These are phyloP conservation scores for Magnolia kwangsiensis DNA, from an alignment of 164 flowering plant species.

Conservation along the genomic window DNA sequence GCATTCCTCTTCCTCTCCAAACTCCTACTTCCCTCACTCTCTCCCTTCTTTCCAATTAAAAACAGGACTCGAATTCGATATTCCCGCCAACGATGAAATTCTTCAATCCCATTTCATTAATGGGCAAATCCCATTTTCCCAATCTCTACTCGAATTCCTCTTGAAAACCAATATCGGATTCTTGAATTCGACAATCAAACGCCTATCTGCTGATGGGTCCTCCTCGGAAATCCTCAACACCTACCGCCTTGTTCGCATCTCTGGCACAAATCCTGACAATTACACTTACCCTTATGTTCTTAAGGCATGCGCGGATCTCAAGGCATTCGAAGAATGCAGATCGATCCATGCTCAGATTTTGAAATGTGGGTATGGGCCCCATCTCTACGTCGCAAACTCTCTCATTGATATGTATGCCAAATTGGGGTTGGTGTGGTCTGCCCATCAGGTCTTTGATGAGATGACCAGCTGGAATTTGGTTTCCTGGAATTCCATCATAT, in stretches of 20 bases:
- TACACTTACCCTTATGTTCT: conserved; percentile 17
- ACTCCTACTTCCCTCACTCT: background rate
- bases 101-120: conserved; percentile 7
- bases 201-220: background rate
- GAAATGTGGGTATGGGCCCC: conserved; percentile 6
- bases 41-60: conserved; percentile 5
- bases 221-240: conserved; percentile 9
- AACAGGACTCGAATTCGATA: conserved; percentile 1
- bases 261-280: conserved; percentile 7
- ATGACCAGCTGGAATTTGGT: conserved; percentile 15
- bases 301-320: conserved; percentile 15
- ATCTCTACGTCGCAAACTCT: conserved; percentile 9
- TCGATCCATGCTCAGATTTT: conserved; percentile 11
- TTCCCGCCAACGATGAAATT: background rate
- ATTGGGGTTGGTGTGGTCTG: conserved; percentile 9
- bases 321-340: conserved; percentile 4
- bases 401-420: conserved; percentile 17
- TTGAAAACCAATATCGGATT: conserved; percentile 1
- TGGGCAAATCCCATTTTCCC: background rate
- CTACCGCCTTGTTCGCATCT: conserved; percentile 12
- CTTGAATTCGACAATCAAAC: conserved; percentile 7
- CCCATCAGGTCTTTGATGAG: conserved; percentile 12
- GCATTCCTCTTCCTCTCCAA: background rate
- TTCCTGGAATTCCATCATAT: conserved; percentile 13
- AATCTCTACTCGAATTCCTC: conserved; percentile 7